phyloP scores from a whole-genome alignment of 1,284 basidiomycete species.

The Pisolithus thermaeus region DNA sequence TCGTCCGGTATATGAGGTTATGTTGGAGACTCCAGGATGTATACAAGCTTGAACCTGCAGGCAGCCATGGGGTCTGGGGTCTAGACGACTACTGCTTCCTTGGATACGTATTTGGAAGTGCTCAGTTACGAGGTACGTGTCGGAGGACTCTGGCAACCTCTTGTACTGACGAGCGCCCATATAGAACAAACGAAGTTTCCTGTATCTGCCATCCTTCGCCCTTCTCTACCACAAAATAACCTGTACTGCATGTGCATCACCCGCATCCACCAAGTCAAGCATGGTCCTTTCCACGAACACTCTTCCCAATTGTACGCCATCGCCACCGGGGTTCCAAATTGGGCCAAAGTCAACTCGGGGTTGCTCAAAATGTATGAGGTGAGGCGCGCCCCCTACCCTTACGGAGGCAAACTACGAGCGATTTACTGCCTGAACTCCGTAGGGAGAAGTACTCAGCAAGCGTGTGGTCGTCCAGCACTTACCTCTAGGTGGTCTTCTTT shows the following conservation, averaged over 20 bases:
- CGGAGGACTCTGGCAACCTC: slow-evolving; percentile 5
- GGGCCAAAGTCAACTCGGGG: slow-evolving; percentile 83
- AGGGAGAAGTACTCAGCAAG: slow-evolving; percentile 87
- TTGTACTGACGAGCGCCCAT: slow-evolving; percentile 12
- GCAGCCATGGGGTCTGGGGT: slow-evolving; percentile 98
- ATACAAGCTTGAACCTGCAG: slow-evolving; percentile 92
- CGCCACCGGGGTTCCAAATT: slow-evolving; percentile 76
- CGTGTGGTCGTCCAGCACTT: slow-evolving; percentile 94
- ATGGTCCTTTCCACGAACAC: slow-evolving; percentile 83
- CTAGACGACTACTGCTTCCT: slow-evolving; percentile 93
- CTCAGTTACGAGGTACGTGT: slow-evolving; percentile 70
- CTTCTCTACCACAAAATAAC: slow-evolving; percentile 41
- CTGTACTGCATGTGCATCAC: slow-evolving; percentile 75
- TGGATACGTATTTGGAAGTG: slow-evolving; percentile 90
- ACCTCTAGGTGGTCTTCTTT: slow-evolving; percentile 64
- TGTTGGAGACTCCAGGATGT: slow-evolving; percentile 86
- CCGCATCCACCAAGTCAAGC: slow-evolving; percentile 75
- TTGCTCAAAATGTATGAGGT: slow-evolving; percentile 93
- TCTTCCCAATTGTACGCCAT: slow-evolving; percentile 86
- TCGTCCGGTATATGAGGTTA: slow-evolving; percentile 73
- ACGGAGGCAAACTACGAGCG: neutral
- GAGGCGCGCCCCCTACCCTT: slow-evolving; percentile 6
- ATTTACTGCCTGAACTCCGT: neutral
- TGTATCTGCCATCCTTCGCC: slow-evolving; percentile 51
- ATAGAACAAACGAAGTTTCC: slow-evolving; percentile 54